Evolutionary conservation across 306 rosid genomes (phyloP), one percentile per base, ranked within the genome.

Genomic region (Mimosa pudica): DNA sequence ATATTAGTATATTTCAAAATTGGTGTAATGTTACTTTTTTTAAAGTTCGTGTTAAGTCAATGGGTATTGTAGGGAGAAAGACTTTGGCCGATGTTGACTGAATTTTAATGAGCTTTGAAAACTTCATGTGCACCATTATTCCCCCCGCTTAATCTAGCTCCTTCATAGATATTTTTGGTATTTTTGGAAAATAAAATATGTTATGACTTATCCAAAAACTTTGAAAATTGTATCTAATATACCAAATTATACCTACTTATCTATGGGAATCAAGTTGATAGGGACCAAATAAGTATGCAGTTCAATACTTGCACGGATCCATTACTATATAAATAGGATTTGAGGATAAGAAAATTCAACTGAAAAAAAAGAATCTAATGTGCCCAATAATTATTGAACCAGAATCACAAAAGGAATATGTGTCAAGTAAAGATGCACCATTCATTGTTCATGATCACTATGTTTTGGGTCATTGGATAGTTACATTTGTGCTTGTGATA

Each of bases 391-490:
- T 24, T 38, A 24, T 61, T 61, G 6, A 54, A 2, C 32, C 32
- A 55, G 11, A 55, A 55, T 55, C 62, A 55, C 11, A n/a, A n/a
- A 55, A 55, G 11, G 32, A n/a, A 55, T 55, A 55, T n/a, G 3
- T 55, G 0, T 16, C 6, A 16, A 1, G 8, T n/a, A 55, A 10
- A 35, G 20, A 70, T 41, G 60, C 52, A 72, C 82, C 73, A 46
- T 78, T 55, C 54, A 2, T 60, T 48, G 48, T 35, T 13, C 32
- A 71, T 24, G 30, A 24, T 9, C 47, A 35, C 52, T 47, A 20
- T 55, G 24, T 55, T 54, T 64, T 3, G 7, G 46, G 71, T 77
- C 41, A 71, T 73, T 71, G 46, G 45, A 73, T 65, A 51, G 57
- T 51, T 51, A 4, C 57, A 51, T 14, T 71, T 8, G 38, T 65